Evolutionary conservation across 2,329 filamentous ascomycete species (phyloP), one percentile per base, ranked within the genome.

Genomic region (Aureobasidium lini): DNA sequence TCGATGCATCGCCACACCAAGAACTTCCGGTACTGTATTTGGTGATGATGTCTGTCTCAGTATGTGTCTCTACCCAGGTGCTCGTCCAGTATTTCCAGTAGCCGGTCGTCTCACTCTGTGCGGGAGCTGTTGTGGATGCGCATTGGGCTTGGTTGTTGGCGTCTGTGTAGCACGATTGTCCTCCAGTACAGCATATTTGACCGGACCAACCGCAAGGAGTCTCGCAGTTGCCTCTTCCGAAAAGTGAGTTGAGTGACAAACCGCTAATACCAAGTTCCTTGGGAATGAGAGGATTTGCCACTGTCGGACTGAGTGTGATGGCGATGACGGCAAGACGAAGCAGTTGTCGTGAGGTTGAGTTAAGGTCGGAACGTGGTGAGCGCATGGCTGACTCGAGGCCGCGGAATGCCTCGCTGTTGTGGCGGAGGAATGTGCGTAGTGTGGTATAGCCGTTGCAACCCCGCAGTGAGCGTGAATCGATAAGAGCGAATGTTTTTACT

Each of bases 41-140:
- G 2, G 81, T 84, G 44, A 78, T 69, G 6, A 59, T 39, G 36
- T 61, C 61, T 6, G 77, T 71, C 61, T 79, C 78, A 18, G 75
- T 65, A 56, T 81, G 78, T 11, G 81, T 84, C 67, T 83, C 77
- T 11, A 81, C 75, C 65, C 74, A 84, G 6, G 80, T 83, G 2
- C 80, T 81, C 16, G 83, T 86, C 66, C 75, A 82, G 70, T 79
- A 79, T 62, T 79, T 68, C 81, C 81, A 85, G 62, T 73, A 69
- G n/a, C 79, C 79, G 13, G 64, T 64, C 43, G 67, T 66, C 43
- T 62, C 66, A 54, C 63, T 63, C 36, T 63, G 68, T 16, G 59
- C 61, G 50, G 56, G 63, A 29, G 63, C 65, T 49, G 64, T 56
- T 10, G 63, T 66, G 7, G 52, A 60, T 34, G 68, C 66, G 66